phyloP scores from a whole-genome alignment of 768 basidiomycete species.

The Agrocybe praecox region DNA sequence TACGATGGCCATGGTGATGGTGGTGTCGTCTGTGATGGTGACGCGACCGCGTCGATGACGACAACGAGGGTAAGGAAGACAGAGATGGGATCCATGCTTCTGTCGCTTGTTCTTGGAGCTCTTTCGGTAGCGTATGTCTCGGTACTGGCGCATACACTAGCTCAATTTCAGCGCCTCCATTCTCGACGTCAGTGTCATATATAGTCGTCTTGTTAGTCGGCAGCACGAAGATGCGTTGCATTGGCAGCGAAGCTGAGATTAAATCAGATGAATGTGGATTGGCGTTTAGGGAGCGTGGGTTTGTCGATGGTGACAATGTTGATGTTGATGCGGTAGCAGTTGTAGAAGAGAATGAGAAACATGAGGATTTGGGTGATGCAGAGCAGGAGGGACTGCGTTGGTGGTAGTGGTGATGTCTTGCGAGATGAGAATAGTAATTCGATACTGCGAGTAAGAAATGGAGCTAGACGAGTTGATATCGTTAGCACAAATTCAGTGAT shows the following conservation, averaged over 20 bases:
- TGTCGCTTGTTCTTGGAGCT: slow-evolving; percentile 55
- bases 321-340: slow-evolving; percentile 10
- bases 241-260: slow-evolving; percentile 21
- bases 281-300: slow-evolving; percentile 16
- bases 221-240: slow-evolving; percentile 69
- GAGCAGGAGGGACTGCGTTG: slow-evolving; percentile 19
- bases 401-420: slow-evolving; percentile 35
- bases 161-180: slow-evolving; percentile 24
- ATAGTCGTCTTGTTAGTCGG: slow-evolving; percentile 29
- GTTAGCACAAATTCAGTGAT: slow-evolving; percentile 1
- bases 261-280: slow-evolving; percentile 5
- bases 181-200: slow-evolving; percentile 16
- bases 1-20: slow-evolving; percentile 27
- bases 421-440: slow-evolving; percentile 60
- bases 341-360: slow-evolving; percentile 11
- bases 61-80: slow-evolving; percentile 15
- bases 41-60: background rate
- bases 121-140: slow-evolving; percentile 52
- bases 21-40: slow-evolving; percentile 15
- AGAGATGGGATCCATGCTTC: slow-evolving; percentile 65
- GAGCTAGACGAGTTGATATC: slow-evolving; percentile 42
- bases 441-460: slow-evolving; percentile 78
- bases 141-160: slow-evolving; percentile 77
- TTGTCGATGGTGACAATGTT: slow-evolving; percentile 12
- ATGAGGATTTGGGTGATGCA: slow-evolving; percentile 14